Evolutionary conservation across 148 eudicot species (phyloP).

Genomic region (Agrostemma githago): DNA sequence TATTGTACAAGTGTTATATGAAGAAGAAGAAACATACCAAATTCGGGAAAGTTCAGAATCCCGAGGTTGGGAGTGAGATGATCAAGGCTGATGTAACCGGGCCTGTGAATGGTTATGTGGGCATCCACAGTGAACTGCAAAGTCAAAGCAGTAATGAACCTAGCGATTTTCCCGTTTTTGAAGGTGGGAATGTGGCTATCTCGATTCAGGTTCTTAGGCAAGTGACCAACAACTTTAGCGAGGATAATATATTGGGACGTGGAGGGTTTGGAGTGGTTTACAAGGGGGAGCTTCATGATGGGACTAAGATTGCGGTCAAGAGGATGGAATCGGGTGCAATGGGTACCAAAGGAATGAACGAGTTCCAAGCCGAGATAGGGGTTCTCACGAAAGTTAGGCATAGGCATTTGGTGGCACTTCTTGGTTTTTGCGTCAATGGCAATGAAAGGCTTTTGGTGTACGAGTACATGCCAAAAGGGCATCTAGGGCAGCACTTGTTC

Average conservation of each 20-base stretch:
- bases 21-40: constrained; percentile 38
- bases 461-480: constrained; percentile 85
- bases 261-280: constrained; percentile 84
- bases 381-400: constrained; percentile 78
- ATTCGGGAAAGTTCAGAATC: constrained; percentile 36
- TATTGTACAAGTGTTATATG: constrained; percentile 39
- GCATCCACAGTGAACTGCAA: constrained; percentile 21
- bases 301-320: constrained; percentile 78
- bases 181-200: constrained; percentile 29
- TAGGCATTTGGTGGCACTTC: constrained; percentile 70
- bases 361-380: constrained; percentile 74
- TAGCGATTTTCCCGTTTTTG: constrained; percentile 29
- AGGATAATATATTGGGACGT: constrained; percentile 53
- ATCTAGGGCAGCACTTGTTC: constrained; percentile 41
- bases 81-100: not conserved
- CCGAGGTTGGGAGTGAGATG: constrained; percentile 33
- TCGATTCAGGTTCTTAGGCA: constrained; percentile 40
- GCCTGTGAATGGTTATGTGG: constrained; percentile 32
- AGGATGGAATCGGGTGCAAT: constrained; percentile 58
- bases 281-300: constrained; percentile 62
- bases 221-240: constrained; percentile 60
- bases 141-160: constrained; percentile 34
- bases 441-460: constrained; percentile 77
- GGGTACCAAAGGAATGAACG: constrained; percentile 57
- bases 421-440: constrained; percentile 59